Conservation (phyloP, 192 early-diverging fungal species). For the Lobosporangium transversale region DNA sequence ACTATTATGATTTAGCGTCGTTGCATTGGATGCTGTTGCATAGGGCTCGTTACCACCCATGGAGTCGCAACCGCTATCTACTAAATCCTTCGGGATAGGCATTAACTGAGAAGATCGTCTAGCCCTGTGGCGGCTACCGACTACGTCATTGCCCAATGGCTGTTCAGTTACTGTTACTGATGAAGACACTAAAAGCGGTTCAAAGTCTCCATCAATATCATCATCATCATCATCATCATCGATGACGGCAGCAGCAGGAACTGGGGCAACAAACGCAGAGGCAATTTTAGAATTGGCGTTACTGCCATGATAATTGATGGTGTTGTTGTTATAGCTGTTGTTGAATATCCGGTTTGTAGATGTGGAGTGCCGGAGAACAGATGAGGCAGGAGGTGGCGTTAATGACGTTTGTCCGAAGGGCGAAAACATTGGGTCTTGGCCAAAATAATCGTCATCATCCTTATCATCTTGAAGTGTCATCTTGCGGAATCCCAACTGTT, state of each 20-base stretch:
- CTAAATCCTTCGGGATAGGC: conserved; percentile 20
- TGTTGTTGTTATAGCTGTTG: neutral
- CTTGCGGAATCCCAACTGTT: conserved; percentile 3
- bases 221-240: too few relatives aligned
- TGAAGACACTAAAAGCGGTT: conserved; percentile 11
- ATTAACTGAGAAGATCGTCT: conserved; percentile 34
- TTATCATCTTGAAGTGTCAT: conserved; percentile 7
- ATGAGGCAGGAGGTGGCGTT: conserved; percentile 34
- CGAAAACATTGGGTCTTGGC: neutral
- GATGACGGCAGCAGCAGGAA: too few relatives aligned
- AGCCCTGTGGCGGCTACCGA: neutral
- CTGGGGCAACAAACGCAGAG: too few relatives aligned
- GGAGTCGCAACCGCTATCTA: conserved; percentile 27
- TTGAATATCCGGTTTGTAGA: conserved; percentile 11
- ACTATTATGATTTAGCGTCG: conserved; percentile 21
- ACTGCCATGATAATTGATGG: neutral
- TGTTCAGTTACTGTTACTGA: neutral
- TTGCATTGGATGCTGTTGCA: conserved; percentile 30
- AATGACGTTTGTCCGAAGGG: conserved; percentile 23
- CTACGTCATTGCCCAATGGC: neutral
- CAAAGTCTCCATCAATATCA: neutral
- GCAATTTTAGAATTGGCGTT: neutral
- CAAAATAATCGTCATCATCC: neutral
- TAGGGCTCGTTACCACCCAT: conserved; percentile 22
- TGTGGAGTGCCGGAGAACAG: conserved; percentile 27